These are phyloP conservation scores for Chytriomyces sp. DNA, from an alignment of 192 early-diverging fungal genomes.

Conservation along the genomic window DNA sequence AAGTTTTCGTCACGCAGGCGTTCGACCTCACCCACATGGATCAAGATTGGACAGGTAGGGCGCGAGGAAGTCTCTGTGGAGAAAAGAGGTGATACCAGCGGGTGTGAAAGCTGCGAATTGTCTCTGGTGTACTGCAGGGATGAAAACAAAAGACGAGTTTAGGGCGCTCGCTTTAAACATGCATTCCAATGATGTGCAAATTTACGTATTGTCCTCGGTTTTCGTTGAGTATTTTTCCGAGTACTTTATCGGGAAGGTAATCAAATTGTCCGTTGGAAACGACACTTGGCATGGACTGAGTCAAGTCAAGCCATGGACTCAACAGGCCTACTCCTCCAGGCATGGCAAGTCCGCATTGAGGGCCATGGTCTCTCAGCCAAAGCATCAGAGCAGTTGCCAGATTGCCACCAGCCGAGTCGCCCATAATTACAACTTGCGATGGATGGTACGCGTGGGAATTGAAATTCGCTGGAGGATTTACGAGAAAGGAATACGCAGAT, in stretches of 20 bases:
- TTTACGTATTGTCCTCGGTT: constrained; percentile 34
- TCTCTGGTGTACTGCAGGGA: constrained; percentile 30
- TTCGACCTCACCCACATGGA: constrained; percentile 55
- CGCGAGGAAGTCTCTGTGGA: constrained; percentile 31
- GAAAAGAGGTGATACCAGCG: constrained; percentile 51
- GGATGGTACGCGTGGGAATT: constrained; percentile 54
- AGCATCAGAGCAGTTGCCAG: constrained; percentile 53
- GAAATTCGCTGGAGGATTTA: constrained; percentile 4
- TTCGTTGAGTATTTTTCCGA: constrained; percentile 36
- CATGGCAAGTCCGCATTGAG: constrained; percentile 29
- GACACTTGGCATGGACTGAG: constrained; percentile 55
- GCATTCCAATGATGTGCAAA: constrained; percentile 34
- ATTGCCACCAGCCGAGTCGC: constrained; percentile 59
- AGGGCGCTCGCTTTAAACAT: not conserved
- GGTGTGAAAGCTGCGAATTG: constrained; percentile 42
- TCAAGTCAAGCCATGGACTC: constrained; percentile 70
- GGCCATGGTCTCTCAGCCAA: constrained; percentile 45
- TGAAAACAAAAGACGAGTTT: not conserved
- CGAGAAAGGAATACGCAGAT: constrained; percentile 41
- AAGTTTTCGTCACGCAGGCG: constrained; percentile 56
- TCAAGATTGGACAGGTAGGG: constrained; percentile 49
- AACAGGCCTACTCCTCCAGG: constrained; percentile 59
- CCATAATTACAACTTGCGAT: constrained; percentile 49
- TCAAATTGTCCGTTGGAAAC: constrained; percentile 38
- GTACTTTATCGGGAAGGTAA: constrained; percentile 46